Evolutionary conservation across 202 grass and related monocot genomes (phyloP).

Genomic region (Elaeis oleifera): DNA sequence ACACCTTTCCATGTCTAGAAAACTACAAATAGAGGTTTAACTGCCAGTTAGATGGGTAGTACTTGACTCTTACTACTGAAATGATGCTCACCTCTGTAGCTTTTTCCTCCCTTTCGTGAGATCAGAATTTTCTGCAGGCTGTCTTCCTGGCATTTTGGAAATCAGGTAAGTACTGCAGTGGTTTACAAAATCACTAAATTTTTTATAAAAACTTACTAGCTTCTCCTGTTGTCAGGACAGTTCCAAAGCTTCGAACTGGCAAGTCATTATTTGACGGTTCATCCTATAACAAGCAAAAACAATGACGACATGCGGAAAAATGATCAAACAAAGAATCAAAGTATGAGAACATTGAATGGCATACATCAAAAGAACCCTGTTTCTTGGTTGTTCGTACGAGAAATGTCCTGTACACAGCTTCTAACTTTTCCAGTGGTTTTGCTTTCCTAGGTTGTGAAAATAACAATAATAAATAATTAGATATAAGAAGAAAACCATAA

Average conservation of each 20-base stretch:
- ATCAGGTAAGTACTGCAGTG: constrained; percentile 18
- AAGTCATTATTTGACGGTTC: constrained; percentile 29
- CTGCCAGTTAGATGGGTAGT: not conserved
- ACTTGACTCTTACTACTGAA: constrained; percentile 3
- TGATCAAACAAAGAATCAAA: constrained; percentile 1
- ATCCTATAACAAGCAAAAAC: constrained; percentile 32
- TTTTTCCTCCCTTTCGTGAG: constrained; percentile 24
- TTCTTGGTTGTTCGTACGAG: constrained; percentile 52
- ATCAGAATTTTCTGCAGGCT: constrained; percentile 25
- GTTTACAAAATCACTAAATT: constrained; percentile 7
- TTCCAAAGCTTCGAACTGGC: constrained; percentile 59
- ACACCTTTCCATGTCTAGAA: no score
- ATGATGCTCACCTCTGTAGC: constrained; percentile 47
- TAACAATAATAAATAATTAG: no score
- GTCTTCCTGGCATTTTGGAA: constrained; percentile 40
- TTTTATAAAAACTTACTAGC: constrained; percentile 30
- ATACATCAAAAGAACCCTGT: constrained; percentile 46
- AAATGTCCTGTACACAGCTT: constrained; percentile 62
- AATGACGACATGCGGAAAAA: constrained; percentile 2
- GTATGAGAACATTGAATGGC: not conserved
- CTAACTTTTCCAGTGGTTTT: constrained; percentile 63
- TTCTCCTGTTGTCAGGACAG: constrained; percentile 36
- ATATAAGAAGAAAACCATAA: not conserved
- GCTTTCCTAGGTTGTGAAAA: constrained; percentile 38
- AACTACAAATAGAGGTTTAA: no score